Evolutionary conservation across 2,329 filamentous ascomycete species (phyloP).

Genomic region (Ophiostoma tasmaniense): DNA sequence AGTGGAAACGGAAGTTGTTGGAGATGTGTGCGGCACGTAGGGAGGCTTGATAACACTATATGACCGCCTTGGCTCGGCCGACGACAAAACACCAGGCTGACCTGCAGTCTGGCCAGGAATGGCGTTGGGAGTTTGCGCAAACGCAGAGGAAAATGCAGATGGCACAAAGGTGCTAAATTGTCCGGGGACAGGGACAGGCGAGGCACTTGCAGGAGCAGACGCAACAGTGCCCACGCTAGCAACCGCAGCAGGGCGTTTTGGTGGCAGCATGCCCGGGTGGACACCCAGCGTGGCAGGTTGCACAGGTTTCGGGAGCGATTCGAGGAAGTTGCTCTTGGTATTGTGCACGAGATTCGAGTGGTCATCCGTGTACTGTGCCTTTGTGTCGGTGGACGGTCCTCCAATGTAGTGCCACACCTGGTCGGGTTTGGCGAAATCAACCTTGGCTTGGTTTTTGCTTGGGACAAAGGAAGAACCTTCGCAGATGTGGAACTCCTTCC

Average conservation of each 20-base stretch:
- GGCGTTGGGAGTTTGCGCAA: neutral
- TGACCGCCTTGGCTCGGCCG: conserved; percentile 20
- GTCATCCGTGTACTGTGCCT: conserved; percentile 83
- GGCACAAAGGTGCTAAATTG: neutral
- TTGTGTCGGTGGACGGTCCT: conserved; percentile 77
- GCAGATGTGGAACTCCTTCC: conserved; percentile 71
- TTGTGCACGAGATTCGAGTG: conserved; percentile 52
- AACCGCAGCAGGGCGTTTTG: neutral
- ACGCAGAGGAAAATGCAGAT: neutral
- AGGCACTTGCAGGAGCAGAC: conserved; percentile 18
- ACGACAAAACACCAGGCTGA: conserved; percentile 6
- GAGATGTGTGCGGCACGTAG: conserved; percentile 22
- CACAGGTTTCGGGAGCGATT: conserved; percentile 48
- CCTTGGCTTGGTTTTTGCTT: conserved; percentile 55
- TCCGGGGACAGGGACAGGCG: conserved; percentile 15
- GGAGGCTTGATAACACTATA: conserved; percentile 24
- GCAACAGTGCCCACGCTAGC: too few relatives aligned
- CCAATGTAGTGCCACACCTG: conserved; percentile 87
- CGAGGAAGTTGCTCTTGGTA: conserved; percentile 61
- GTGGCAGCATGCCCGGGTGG: conserved; percentile 14
- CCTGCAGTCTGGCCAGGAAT: conserved; percentile 8
- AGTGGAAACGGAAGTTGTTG: conserved; percentile 5
- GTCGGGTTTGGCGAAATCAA: conserved; percentile 64
- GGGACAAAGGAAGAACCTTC: conserved; percentile 32
- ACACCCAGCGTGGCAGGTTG: conserved; percentile 17